phyloP scores from a whole-genome alignment of 2,329 filamentous ascomycete species.

The Fusarium avenaceum region DNA sequence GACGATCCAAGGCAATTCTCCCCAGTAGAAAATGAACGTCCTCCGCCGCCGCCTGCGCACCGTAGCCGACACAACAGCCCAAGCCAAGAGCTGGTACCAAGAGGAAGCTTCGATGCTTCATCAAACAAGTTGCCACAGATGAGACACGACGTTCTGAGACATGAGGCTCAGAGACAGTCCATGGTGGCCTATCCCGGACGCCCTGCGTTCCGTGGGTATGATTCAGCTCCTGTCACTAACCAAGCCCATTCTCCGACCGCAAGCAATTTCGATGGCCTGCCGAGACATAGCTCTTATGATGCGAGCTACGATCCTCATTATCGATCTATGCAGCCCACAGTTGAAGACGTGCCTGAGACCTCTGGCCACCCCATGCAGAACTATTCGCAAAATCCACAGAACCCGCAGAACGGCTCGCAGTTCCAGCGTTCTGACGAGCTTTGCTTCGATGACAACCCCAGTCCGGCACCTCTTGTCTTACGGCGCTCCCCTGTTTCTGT shows the following conservation, averaged over 20 bases:
- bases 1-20: conserved; percentile 54
- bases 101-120: conserved; percentile 58
- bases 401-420: conserved; percentile 41
- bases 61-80: conserved; percentile 62
- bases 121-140: conserved; percentile 63
- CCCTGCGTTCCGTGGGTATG: conserved; percentile 65
- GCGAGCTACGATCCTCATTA: conserved; percentile 60
- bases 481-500: conserved; percentile 50
- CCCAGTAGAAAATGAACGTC: conserved; percentile 59
- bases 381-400: conserved; percentile 32
- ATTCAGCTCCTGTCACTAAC: conserved; percentile 60
- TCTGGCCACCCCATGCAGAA: conserved; percentile 51
- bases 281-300: conserved; percentile 67
- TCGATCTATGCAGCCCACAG: conserved; percentile 71
- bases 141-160: conserved; percentile 70
- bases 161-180: conserved; percentile 69
- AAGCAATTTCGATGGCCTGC: conserved; percentile 54
- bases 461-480: conserved; percentile 62
- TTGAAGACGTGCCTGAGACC: conserved; percentile 74
- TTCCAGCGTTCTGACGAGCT: conserved; percentile 54
- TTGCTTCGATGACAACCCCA: conserved; percentile 57
- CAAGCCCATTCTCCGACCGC: conserved; percentile 47
- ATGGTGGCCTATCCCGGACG: conserved; percentile 65
- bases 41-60: conserved; percentile 70
- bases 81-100: conserved; percentile 58